Percentiles rank a stretch among this genome's conserved stretches.
Conservation (phyloP, 371 early-diverging fungal species). For the Nematocida minor region DNA sequence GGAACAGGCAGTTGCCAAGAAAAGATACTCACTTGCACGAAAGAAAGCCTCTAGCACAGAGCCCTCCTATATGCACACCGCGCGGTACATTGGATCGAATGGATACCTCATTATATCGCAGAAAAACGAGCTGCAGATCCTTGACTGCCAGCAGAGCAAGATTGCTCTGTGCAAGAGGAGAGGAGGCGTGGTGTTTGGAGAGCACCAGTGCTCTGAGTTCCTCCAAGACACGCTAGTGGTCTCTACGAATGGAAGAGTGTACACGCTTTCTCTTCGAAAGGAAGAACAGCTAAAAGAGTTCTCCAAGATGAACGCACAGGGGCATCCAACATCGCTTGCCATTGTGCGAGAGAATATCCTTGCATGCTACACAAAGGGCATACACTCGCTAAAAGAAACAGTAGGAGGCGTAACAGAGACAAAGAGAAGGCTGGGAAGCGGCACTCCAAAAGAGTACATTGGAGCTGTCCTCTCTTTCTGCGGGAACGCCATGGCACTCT, state of each 20-base stretch:
- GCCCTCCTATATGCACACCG: background rate
- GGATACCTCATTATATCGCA: constrained; percentile 13
- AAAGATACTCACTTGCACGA: background rate
- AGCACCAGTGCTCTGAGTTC: background rate
- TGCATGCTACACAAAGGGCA: background rate
- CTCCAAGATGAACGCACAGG: background rate
- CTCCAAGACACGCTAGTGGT: constrained; percentile 10
- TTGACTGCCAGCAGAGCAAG: constrained; percentile 11
- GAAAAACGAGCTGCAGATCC: constrained; percentile 16
- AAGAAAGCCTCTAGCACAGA: background rate
- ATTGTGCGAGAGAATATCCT: background rate
- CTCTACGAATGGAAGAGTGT: constrained; percentile 18
- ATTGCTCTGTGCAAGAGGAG: constrained; percentile 1
- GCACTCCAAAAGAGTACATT: background rate
- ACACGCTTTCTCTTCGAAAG: constrained; percentile 41
- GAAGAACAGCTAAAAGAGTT: constrained; percentile 43
- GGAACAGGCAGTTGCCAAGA: constrained; percentile 36
- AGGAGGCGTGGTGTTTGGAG: constrained; percentile 18
- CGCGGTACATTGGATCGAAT: constrained; percentile 7
- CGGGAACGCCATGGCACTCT: background rate
- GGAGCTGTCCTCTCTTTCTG: constrained; percentile 24
- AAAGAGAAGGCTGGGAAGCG: constrained; percentile 10
- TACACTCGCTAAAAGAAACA: background rate
- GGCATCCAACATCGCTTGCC: constrained; percentile 19
- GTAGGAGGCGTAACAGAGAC: constrained; percentile 15